phyloP scores from a whole-genome alignment of 2,329 filamentous ascomycete species.

The Colletotrichum euphorbiae region DNA sequence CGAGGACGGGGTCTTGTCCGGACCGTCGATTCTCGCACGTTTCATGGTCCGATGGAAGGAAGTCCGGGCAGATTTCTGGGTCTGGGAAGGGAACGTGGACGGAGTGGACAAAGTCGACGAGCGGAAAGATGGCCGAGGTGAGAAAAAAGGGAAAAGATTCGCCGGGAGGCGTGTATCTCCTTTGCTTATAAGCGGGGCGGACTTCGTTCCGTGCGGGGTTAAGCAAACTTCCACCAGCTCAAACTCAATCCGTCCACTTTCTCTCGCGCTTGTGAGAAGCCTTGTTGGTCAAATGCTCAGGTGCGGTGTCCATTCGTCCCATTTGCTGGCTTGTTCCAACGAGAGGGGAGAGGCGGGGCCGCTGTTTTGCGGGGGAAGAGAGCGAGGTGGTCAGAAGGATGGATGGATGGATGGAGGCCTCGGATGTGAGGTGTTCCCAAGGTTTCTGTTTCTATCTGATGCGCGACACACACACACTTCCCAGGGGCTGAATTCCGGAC shows the following conservation, averaged over 20 bases:
- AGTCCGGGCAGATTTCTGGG: slow-evolving; percentile 36
- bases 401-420: slow-evolving; percentile 6
- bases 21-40: slow-evolving; percentile 36
- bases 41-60: slow-evolving; percentile 35
- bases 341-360: not conserved
- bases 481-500: slow-evolving; percentile 16
- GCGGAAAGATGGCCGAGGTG: slow-evolving; percentile 38
- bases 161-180: slow-evolving; percentile 20
- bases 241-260: slow-evolving; percentile 15
- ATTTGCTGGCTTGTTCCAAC: slow-evolving; percentile 10
- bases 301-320: slow-evolving; percentile 2
- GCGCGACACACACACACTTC: not conserved
- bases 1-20: slow-evolving; percentile 38
- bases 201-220: slow-evolving; percentile 39
- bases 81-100: slow-evolving; percentile 27
- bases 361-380: too few relatives aligned
- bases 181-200: slow-evolving; percentile 40
- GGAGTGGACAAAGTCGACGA: slow-evolving; percentile 28
- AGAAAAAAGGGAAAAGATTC: slow-evolving; percentile 32
- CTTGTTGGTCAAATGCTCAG: slow-evolving; percentile 1
- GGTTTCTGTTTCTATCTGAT: not conserved
- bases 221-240: slow-evolving; percentile 21
- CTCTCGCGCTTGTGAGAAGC: too few relatives aligned
- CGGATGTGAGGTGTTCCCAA: slow-evolving; percentile 25
- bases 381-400: not conserved